Base-by-base conservation (phyloP, 345 rosid species). In the Eucalyptus albens region DNA sequence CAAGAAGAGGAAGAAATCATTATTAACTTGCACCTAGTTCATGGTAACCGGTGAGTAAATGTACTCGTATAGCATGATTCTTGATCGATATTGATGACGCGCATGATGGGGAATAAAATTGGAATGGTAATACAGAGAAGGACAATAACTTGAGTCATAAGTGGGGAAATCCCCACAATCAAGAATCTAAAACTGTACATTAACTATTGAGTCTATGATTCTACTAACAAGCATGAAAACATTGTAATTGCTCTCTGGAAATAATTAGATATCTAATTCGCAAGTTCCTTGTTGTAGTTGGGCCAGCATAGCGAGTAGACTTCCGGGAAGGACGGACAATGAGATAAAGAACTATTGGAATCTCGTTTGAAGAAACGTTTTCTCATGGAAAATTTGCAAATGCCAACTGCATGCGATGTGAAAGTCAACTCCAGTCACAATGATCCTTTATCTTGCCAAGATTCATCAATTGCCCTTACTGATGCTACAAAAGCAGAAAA, bases 1-100 rank as follows among this genome's bases (percentile, higher is more conserved):
- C 45, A 77, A 51, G 90, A 86, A 50, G 91, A 90, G 69, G 91
- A 88, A 42, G 91, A 90, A 45, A 45, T 59, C 86, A 90, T 88
- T 59, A 86, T 88, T 45, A 77, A 37, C 51, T 29, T 24, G 88
- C 91, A 90, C 4, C 86, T 49, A 55, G 49, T 49, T 29, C 87
- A 86, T 8, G 91, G 90, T 24, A 90, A 90, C 80, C 89, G 88
- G 91, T 90, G 44, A 55, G 50, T 37, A 72, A 37, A 37, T 37
- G 45, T 11, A 72, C 26, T 33, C 4, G 0, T 37, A 37, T 11
- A 72, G 22, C 42, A 56, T 50, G 53, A 15, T 88, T 49, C 22
- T 62, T 8, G 72, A 45, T 88, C 16, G 51, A 31, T 47, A 42
- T 37, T 37, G 51, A 62, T 33, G 16, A 86, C 19, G 51, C 9